Evolutionary conservation across 176 grass and related monocot species (phyloP), one percentile per base, ranked within the genome.

Genomic region (Musa beccarii): DNA sequence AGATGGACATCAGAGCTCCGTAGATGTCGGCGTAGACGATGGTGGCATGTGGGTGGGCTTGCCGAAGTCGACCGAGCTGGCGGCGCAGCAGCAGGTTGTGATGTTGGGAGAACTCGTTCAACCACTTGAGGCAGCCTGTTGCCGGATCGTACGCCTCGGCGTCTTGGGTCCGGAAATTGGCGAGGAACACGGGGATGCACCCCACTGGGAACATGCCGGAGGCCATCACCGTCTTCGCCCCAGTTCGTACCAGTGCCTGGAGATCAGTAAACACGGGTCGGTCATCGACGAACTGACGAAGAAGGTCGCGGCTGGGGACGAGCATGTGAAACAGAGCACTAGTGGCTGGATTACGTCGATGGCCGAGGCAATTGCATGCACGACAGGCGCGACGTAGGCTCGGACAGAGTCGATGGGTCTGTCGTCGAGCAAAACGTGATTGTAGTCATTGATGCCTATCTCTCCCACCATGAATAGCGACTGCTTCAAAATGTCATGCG

Each of bases 1-100:
- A 85, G 63, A 97, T 75, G 69, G 83, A 77, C 85, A 93, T 87
- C 9, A 20, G 2, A 29, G 75, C 75, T 56, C 17, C 67, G 16
- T 52, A 29, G 34, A 78, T 78, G 4, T 78, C 67, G 14, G 67
- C 75, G 72, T 64, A 61, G 15, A 72, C 68, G 54, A 83, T 23
- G 25, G 65, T 53, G 1, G 20, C 75, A 8, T 73, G 23, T 14
- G 54, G 74, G 29, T 83, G 55, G 19, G 52, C 12, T 71, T 52
- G 29, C 53, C n/a, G 53, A 6, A 78, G 15, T 3, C 61, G 26
- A 19, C 73, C 53, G 22, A 83, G 54, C 53, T 83, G 75, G 12
- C 72, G 56, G 49, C n/a, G 43, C 15, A 83, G 24, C 67, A 83
- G 26, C 0, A 7, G 55, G 17, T 83, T 69, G 11, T 83, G 81